Evolutionary conservation across 2,329 filamentous ascomycete species (phyloP), one percentile per base, ranked within the genome.

Genomic region (Aspergillus persii): DNA sequence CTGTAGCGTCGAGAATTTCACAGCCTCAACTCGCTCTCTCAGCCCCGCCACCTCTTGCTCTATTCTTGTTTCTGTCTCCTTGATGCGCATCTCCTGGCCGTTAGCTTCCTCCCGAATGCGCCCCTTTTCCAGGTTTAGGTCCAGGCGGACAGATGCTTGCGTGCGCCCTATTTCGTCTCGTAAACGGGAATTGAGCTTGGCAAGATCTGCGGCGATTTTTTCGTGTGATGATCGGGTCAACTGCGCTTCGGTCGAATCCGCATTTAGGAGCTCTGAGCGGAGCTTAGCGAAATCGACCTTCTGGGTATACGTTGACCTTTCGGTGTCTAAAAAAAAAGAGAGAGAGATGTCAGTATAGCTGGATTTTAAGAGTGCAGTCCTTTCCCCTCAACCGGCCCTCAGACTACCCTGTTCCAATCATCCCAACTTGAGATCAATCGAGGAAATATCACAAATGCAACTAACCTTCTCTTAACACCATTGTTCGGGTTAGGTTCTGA

Each of bases 221-320:
- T 99, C 95, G 79, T 99, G 93, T 27, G 92, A 90, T 11, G 90
- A 88, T 54, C 92, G 88, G 29, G 95, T 98, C 47, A 96, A 86
- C 68, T 91, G 90, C 29, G 89, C 88, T 80, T 99, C 95, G 54
- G 91, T 95, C 66, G 89, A 92, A 79, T 98, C 95, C 53, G 93
- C 89, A 5, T 92, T 93, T 26, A 97, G 85, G 26, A 99, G 87
- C 77, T 99, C 95, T 58, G 92, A 96, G 66, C 95, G 91, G 48
- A 98, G 87, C 80, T 98, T 97, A 61, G 94, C 93, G 73, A 99
- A 98, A 79, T 99, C 95, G 63, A 98, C 95, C 77, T 98, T 98
- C 74, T 98, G 86, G 2, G 86, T 88, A 69, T 89, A 89, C 11
- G 84, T 87, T 5, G 78, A 79, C 62, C 79, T 68, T 67, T 82